Conservation (phyloP, 441 rosid genomes). For the Corymbia citriodora region DNA sequence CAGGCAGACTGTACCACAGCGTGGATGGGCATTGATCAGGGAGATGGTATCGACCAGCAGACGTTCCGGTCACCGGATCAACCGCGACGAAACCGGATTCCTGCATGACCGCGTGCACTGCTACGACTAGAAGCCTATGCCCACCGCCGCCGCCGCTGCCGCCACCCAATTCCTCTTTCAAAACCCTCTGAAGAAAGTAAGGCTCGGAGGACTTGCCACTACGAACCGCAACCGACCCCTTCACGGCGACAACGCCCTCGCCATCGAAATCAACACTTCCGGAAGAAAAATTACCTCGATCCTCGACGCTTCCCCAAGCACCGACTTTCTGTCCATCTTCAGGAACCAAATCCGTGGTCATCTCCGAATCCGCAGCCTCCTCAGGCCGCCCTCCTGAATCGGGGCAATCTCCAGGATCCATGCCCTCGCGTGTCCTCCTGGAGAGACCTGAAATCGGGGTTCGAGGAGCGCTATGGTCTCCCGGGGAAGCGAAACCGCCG, state of each 20-base stretch:
- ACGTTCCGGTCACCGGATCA: slow-evolving; percentile 21
- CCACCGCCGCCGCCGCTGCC: slow-evolving; percentile 12
- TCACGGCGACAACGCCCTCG: slow-evolving; percentile 17
- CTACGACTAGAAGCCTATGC: slow-evolving; percentile 38
- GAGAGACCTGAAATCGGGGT: neutral
- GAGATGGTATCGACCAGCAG: slow-evolving; percentile 31
- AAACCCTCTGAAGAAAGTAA: slow-evolving; percentile 43
- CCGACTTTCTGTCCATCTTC: neutral
- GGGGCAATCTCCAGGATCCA: neutral
- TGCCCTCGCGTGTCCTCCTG: neutral
- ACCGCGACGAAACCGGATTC: slow-evolving; percentile 62
- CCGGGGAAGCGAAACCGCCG: slow-evolving; percentile 2
- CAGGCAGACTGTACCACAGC: slow-evolving; percentile 47
- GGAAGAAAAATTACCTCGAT: neutral
- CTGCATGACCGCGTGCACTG: slow-evolving; percentile 59
- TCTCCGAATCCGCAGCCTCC: neutral
- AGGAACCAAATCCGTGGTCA: neutral
- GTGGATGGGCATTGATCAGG: slow-evolving; percentile 28
- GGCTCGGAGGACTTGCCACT: slow-evolving; percentile 39
- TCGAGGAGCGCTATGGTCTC: neutral
- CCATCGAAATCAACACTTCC: neutral
- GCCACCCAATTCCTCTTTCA: slow-evolving; percentile 38
- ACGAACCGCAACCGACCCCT: neutral
- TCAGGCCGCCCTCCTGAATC: neutral
- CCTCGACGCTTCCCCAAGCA: neutral